These are phyloP conservation scores for Hymenoscyphus infarciens DNA, from an alignment of 2,329 filamentous ascomycete species.

Conservation along the genomic window DNA sequence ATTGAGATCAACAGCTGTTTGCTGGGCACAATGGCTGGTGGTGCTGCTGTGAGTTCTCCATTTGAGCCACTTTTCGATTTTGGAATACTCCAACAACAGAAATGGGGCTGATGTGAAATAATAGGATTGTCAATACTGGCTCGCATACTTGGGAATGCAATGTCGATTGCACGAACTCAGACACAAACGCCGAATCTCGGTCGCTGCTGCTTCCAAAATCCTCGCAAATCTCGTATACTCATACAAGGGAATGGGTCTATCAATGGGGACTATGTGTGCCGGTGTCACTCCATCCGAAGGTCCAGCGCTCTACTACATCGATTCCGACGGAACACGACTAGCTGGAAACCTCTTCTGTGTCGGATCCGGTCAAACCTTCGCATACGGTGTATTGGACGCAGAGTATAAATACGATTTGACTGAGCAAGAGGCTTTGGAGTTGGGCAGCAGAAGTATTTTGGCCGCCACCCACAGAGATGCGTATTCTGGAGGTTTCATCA, in stretches of 20 bases:
- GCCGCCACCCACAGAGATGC: slow-evolving; percentile 96
- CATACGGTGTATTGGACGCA: slow-evolving; percentile 94
- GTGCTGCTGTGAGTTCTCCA: slow-evolving; percentile 67
- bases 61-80: neutral
- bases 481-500: slow-evolving; percentile 98
- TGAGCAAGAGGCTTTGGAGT: slow-evolving; percentile 83
- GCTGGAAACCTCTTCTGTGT: slow-evolving; percentile 97
- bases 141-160: slow-evolving; percentile 97
- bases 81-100: neutral
- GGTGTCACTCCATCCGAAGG: slow-evolving; percentile 94
- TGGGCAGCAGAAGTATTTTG: slow-evolving; percentile 88
- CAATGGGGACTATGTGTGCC: slow-evolving; percentile 99
- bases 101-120: slow-evolving; percentile 11
- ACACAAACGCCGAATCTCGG: slow-evolving; percentile 97
- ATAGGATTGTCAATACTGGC: slow-evolving; percentile 98
- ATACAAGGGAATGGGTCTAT: slow-evolving; percentile 98
- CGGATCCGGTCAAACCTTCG: slow-evolving; percentile 96
- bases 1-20: slow-evolving; percentile 96
- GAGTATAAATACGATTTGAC: slow-evolving; percentile 89
- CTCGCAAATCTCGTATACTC: slow-evolving; percentile 96
- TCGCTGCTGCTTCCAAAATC: slow-evolving; percentile 96
- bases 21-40: slow-evolving; percentile 96
- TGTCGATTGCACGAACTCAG: slow-evolving; percentile 98
- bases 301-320: slow-evolving; percentile 97
- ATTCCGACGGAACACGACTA: slow-evolving; percentile 91